Percentiles rank a stretch among this genome's conserved stretches.
Evolutionary conservation across 2,329 filamentous ascomycete genomes (phyloP).

Genomic region (Cercospora sojina): DNA sequence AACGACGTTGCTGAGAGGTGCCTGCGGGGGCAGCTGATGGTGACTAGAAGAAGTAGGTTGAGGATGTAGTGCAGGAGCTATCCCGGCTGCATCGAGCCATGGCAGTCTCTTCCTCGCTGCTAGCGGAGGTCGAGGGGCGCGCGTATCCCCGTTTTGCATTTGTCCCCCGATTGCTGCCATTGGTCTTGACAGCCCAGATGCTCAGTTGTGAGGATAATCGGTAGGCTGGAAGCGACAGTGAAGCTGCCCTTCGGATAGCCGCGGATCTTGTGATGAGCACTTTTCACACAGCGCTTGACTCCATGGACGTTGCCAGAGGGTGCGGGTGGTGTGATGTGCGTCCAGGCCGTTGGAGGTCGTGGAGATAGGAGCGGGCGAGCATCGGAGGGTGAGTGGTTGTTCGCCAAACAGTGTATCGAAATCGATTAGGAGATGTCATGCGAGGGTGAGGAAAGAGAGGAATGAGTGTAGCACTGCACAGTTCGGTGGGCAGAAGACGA

Average conservation of each 20-base stretch:
- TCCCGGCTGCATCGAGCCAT: conserved; percentile 9
- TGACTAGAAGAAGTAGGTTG: not conserved
- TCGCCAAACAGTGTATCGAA: not conserved
- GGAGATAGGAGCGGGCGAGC: not conserved
- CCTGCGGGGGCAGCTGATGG: not conserved
- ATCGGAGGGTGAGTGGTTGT: not conserved
- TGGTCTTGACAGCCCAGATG: not conserved
- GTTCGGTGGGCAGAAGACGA: not conserved
- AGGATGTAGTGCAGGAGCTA: not conserved
- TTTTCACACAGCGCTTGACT: not conserved
- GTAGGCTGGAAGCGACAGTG: not conserved
- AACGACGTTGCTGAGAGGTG: not conserved
- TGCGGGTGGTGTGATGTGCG: not conserved
- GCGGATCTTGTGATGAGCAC: not conserved
- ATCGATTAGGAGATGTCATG: not conserved
- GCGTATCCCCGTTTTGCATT: not conserved
- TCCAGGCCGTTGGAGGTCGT: not conserved
- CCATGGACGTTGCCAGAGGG: not conserved
- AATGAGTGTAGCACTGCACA: not conserved
- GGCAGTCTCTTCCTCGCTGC: conserved; percentile 31
- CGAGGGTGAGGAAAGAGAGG: not conserved
- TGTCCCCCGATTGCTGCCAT: not conserved
- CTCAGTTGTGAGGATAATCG: not conserved
- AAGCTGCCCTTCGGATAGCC: not conserved
- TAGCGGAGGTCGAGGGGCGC: not conserved